Evolutionary conservation across 306 rosid genomes (phyloP), one percentile per base, ranked within the genome.

Genomic region (Ochetophila trinervis): DNA sequence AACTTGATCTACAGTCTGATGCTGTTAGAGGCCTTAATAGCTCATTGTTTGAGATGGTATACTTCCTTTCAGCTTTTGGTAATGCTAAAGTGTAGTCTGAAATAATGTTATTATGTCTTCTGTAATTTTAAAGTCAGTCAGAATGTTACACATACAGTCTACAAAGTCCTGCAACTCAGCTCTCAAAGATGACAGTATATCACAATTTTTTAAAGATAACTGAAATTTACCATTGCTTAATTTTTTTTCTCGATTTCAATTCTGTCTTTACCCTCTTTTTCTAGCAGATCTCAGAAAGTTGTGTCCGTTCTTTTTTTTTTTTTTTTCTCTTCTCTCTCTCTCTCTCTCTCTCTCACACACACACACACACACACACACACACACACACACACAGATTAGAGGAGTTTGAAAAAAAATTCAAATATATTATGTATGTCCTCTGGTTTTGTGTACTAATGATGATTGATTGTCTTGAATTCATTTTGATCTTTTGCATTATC

Each of bases 1-100:
- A 91, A 79, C 96, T 91, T 71, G 95, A 87, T 82, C 75, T 80
- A 70, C 90, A 85, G 73, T 88, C 98, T 16, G 90, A 87, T 78
- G 83, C 88, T 76, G 96, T 91, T 72, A 78, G 54, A 56, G 98
- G 98, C 64, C 95, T 91, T 59, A 49, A 85, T 79, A 70, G 37
- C 59, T 80, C 89, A 67, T 76, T 79, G 75, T 80, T 91, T 69
- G 98, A 91, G 70, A 82, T 32, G 95, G 96, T 88, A 83, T 70
- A 52, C 65, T 64, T 70, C 45, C 9, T 36, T 36, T 36, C 62
- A 71, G 49, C 70, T 68, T 61, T 63, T 66, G 17, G 50, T 59
- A 64, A 49, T 53, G 32, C 56, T 51, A 60, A 71, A 59, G 20
- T 65, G 67, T 37, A 62, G 44, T 57, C 60, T 65, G 18, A 60